Percentiles rank a stretch among this genome's conserved stretches.
Conservation (phyloP, 805 yeast species). For the Pichia insulana region DNA sequence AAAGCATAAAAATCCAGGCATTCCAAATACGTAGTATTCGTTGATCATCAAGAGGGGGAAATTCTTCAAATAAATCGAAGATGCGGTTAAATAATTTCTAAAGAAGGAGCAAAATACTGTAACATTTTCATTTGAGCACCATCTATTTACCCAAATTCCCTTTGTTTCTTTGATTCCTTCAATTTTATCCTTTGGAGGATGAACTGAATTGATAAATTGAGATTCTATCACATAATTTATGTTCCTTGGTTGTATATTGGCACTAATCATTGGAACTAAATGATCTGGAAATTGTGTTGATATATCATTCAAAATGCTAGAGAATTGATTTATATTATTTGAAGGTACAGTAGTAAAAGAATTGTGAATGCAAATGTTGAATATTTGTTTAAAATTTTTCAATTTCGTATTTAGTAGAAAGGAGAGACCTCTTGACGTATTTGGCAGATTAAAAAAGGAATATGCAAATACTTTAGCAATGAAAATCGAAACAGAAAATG, state of each 20-base stretch:
- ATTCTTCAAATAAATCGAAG: constrained; percentile 17
- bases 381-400: constrained; percentile 28
- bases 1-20: constrained; percentile 41
- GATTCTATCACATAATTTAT: constrained; percentile 23
- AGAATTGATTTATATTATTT: background rate
- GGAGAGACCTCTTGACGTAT: constrained; percentile 47
- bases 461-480: constrained; percentile 66
- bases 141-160: constrained; percentile 55
- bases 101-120: constrained; percentile 54
- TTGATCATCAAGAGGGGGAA: constrained; percentile 9
- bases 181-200: constrained; percentile 31
- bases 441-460: constrained; percentile 45
- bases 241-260: constrained; percentile 17
- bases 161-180: constrained; percentile 46
- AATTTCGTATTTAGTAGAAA: constrained; percentile 51
- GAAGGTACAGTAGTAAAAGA: constrained; percentile 7
- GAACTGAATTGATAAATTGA: constrained; percentile 28
- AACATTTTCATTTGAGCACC: constrained; percentile 45
- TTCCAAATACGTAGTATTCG: constrained; percentile 16
- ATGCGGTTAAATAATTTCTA: constrained; percentile 42
- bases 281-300: constrained; percentile 18
- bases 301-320: constrained; percentile 10
- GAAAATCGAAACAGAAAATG: constrained; percentile 54
- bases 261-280: constrained; percentile 17
- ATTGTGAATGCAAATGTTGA: constrained; percentile 16